These are phyloP conservation scores for Leccinum aurantiacum DNA, from an alignment of 768 basidiomycete genomes.

Conservation along the genomic window DNA sequence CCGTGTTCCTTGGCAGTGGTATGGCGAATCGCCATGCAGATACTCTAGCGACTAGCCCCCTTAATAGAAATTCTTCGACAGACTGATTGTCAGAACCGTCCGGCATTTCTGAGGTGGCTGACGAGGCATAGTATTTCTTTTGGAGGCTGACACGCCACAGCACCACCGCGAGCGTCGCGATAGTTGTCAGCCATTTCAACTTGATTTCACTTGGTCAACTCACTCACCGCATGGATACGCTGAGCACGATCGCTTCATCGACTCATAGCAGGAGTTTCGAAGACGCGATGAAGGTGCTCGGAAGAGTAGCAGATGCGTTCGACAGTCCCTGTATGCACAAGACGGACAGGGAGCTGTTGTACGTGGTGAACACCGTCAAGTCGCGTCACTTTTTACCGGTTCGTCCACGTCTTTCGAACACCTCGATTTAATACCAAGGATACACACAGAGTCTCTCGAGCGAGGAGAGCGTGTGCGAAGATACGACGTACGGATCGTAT, in stretches of 20 bases:
- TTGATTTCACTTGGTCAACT: not conserved
- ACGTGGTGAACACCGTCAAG: conserved; percentile 26
- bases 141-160: conserved; percentile 20
- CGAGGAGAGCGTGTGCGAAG: conserved; percentile 11
- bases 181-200: not conserved
- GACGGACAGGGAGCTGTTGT: conserved; percentile 19
- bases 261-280: not conserved
- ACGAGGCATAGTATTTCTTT: not conserved
- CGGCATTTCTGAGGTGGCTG: conserved; percentile 6
- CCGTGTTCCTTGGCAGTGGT: not conserved
- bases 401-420: conserved; percentile 2
- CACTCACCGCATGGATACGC: conserved; percentile 8
- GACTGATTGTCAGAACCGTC: not conserved
- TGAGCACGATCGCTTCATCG: not conserved
- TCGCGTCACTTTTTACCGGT: conserved; percentile 23
- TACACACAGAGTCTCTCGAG: conserved; percentile 18
- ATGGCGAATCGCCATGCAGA: not conserved
- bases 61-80: not conserved
- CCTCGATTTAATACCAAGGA: not conserved
- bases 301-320: conserved; percentile 32
- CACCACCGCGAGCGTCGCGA: too few relatives aligned
- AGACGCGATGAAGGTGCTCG: conserved; percentile 26
- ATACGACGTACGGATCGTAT: conserved; percentile 1
- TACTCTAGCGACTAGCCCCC: not conserved
- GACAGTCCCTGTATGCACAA: conserved; percentile 24